phyloP scores from a whole-genome alignment of 805 yeast species.

The Ogataea angusta region DNA sequence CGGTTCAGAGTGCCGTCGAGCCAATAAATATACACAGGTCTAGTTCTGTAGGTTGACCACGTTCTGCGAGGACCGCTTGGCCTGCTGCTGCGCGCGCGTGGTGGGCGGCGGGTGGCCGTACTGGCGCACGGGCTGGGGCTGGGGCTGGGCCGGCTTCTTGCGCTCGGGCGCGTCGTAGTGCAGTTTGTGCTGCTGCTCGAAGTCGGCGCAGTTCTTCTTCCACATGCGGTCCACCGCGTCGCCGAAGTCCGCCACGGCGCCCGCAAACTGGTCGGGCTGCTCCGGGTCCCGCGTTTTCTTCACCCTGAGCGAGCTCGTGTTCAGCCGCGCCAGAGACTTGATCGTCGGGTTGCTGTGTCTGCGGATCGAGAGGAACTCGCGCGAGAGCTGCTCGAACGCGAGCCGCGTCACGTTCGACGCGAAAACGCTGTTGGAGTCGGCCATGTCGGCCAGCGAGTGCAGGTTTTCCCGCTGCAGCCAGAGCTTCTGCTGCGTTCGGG shows the following conservation, averaged over 20 bases:
- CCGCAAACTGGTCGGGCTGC: conserved; percentile 7
- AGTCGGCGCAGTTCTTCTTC: conserved; percentile 17
- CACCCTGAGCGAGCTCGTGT: conserved; percentile 17
- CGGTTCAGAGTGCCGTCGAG: conserved; percentile 48
- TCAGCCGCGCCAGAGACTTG: conserved; percentile 55
- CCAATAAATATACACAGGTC: conserved; percentile 3
- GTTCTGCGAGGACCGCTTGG: conserved; percentile 18
- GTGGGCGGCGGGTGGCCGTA: conserved; percentile 24
- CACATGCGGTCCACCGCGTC: conserved; percentile 16
- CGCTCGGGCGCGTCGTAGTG: conserved; percentile 1
- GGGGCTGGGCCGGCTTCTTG: conserved; percentile 7
- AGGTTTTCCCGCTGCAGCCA: conserved; percentile 73
- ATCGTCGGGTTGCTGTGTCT: conserved; percentile 68
- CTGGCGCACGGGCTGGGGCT: conserved; percentile 9
- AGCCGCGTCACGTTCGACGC: conserved; percentile 50
- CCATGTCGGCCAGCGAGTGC: conserved; percentile 61
- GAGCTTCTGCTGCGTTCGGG: conserved; percentile 78
- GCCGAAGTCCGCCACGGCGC: conserved; percentile 11
- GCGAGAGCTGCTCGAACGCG: conserved; percentile 74
- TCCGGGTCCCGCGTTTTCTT: conserved; percentile 9
- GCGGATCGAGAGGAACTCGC: conserved; percentile 69
- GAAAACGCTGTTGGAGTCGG: conserved; percentile 25
- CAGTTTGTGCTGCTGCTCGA: conserved; percentile 10
- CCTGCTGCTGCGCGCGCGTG: conserved; percentile 30
- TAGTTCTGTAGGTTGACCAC: conserved; percentile 22